Conservation (phyloP, 1,284 basidiomycete species). For the Ganoderma sp. region DNA sequence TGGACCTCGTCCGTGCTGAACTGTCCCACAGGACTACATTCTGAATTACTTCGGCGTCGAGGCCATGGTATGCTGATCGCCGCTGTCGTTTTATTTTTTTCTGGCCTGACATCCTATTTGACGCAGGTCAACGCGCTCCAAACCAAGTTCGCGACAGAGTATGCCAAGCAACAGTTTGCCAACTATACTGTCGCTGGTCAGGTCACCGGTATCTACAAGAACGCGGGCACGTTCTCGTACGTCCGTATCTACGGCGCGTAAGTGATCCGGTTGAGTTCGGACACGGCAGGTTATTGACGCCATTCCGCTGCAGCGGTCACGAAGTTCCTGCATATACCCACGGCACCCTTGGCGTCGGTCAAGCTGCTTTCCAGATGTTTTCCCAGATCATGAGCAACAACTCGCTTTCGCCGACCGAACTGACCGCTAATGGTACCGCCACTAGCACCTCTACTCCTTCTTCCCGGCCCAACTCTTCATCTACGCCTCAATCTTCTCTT, state of each 20-base stretch:
- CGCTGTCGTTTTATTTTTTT: not conserved
- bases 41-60: conserved; percentile 66
- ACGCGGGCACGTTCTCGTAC: conserved; percentile 66
- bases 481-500: conserved; percentile 15
- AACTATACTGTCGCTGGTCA: conserved; percentile 60
- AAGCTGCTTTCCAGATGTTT: conserved; percentile 38
- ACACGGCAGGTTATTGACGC: not conserved
- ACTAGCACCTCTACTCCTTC: conserved; percentile 18
- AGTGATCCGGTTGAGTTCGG: conserved; percentile 14
- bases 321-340: conserved; percentile 37
- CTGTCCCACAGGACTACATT: conserved; percentile 55
- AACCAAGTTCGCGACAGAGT: conserved; percentile 38
- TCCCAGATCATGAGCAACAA: conserved; percentile 37
- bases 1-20: not conserved
- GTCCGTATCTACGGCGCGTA: conserved; percentile 51
- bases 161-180: conserved; percentile 49
- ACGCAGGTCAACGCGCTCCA: conserved; percentile 33
- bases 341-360: conserved; percentile 33
- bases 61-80: conserved; percentile 53
- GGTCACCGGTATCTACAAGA: conserved; percentile 59
- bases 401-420: conserved; percentile 30
- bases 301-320: conserved; percentile 30
- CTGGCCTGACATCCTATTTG: not conserved
- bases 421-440: conserved; percentile 1
- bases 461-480: conserved; percentile 21